Base-by-base conservation (phyloP, 768 basidiomycete species). In the Astraeus odoratus region DNA sequence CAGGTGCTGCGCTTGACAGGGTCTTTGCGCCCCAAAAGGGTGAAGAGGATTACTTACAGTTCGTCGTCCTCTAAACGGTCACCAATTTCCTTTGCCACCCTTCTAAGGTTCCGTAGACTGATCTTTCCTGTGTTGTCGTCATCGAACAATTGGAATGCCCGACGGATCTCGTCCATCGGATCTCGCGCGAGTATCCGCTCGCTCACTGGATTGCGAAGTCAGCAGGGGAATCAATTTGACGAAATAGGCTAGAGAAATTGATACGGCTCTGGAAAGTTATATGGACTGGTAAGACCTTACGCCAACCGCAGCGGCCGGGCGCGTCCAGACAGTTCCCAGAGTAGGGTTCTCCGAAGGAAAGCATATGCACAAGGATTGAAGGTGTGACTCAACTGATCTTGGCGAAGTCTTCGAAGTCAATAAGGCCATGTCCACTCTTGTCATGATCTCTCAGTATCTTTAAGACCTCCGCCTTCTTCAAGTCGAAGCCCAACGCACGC, bases 381-480 rank as follows among this genome's bases (percentile, higher is more conserved):
- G 37, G 38, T 20, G 22, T 38, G 19, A 73, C 75, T 73, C 69
- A 57, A 90, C 95, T 94, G 61, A 97, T 91, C 73, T 86, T 89
- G 16, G 86, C 81, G 58, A 99, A 99, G 55, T 90, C 89, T 37
- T 91, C 89, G 58, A 85, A 95, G 44, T 88, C 86, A 83, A 98
- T 95, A 49, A 93, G 67, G 6, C 80, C 80, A 49, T 80, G 78
- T 2, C 83, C 86, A 3, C 80, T 78, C 68, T 88, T 87, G 65
- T 93, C 89, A 53, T 93, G 82, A 58, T 97, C 95, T 23, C 92
- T 73, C 43, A 99, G 72, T 23, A 97, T 75, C 65, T 97, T 98
- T 54, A 99, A 70, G 34, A 99, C 94, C 65, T 99, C 96, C 0
- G 91, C 91, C 70, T 98, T 99, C 74, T 98, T 98, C 69, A 96